phyloP scores from a whole-genome alignment of 139 green algal species.

The Chlamydomonas schloesseri region DNA sequence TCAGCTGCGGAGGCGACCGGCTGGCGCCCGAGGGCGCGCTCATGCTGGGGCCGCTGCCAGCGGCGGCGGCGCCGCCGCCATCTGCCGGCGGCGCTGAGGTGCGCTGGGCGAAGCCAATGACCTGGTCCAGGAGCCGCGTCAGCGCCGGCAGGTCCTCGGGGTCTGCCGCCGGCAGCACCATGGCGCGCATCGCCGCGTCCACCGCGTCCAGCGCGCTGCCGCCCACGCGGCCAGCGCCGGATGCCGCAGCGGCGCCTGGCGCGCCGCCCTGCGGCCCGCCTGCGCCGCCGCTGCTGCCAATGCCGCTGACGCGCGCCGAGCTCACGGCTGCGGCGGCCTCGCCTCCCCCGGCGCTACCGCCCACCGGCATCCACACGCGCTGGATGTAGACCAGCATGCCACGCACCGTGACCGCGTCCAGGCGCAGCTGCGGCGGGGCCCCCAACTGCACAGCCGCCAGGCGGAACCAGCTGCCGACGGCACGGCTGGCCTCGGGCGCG shows the following conservation, averaged over 20 bases:
- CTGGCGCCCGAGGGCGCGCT: too few species aligned
- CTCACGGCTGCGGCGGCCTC: neutral
- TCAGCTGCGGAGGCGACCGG: too few species aligned
- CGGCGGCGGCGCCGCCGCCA: too few species aligned
- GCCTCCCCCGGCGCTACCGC: neutral
- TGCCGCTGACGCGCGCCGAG: neutral
- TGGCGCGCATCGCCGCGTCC: conserved; percentile 42
- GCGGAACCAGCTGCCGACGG: conserved; percentile 25
- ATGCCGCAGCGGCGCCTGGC: neutral
- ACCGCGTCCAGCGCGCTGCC: conserved; percentile 50
- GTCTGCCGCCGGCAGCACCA: conserved; percentile 28
- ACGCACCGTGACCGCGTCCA: conserved; percentile 11
- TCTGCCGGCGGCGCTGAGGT: conserved; percentile 29
- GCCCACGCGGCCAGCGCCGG: neutral
- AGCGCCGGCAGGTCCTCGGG: conserved; percentile 43
- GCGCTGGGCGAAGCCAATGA: conserved; percentile 30
- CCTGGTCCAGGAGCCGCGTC: conserved; percentile 51
- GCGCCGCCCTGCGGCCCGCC: neutral
- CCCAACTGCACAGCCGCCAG: conserved; percentile 47
- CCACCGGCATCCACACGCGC: neutral
- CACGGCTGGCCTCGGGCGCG: conserved; percentile 37
- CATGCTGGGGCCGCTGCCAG: too few species aligned
- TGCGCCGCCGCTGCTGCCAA: neutral
- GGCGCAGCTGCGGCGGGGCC: conserved; percentile 27
- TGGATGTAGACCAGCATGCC: conserved; percentile 34